phyloP scores from a whole-genome alignment of 306 rosid genomes.

The Rosa rugosa region DNA sequence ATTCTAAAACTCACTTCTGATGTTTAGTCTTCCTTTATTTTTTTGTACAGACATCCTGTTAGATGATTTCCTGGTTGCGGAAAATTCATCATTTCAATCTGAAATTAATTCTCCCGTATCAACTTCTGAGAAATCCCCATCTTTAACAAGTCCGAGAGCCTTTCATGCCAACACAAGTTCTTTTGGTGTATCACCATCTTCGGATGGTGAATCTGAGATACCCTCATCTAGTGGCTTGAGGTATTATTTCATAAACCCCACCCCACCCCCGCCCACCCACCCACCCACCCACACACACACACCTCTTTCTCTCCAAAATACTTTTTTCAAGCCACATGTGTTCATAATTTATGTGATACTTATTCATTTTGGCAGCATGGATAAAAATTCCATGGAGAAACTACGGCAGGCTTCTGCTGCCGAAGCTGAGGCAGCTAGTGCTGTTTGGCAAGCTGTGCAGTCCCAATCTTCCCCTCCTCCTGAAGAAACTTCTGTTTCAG shows the following conservation, averaged over 20 bases:
- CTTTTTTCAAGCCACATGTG: conserved; percentile 19
- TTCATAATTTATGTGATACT: conserved; percentile 21
- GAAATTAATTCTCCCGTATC: conserved; percentile 50
- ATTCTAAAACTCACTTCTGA: neutral
- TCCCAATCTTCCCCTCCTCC: conserved; percentile 51
- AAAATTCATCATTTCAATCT: conserved; percentile 66
- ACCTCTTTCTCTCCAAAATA: conserved; percentile 16
- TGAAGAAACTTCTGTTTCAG: conserved; percentile 82
- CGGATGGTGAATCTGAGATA: conserved; percentile 48
- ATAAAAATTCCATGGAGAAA: conserved; percentile 86
- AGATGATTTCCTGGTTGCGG: conserved; percentile 91
- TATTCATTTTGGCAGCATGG: conserved; percentile 56
- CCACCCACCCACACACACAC: neutral
- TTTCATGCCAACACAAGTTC: conserved; percentile 47
- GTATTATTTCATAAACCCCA: conserved; percentile 36
- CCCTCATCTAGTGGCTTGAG: conserved; percentile 58
- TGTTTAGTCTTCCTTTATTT: neutral
- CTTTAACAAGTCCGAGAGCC: conserved; percentile 51
- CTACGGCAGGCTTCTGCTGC: conserved; percentile 99
- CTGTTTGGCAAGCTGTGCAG: conserved; percentile 95
- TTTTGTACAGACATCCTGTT: conserved; percentile 67
- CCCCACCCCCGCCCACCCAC: neutral
- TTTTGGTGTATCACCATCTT: conserved; percentile 33
- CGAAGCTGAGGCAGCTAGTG: conserved; percentile 96
- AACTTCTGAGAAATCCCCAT: conserved; percentile 62